Percentiles rank a stretch among this genome's conserved stretches.
phyloP scores from a whole-genome alignment of 1,139 yeast species.

The Yamadazyma diospyri region DNA sequence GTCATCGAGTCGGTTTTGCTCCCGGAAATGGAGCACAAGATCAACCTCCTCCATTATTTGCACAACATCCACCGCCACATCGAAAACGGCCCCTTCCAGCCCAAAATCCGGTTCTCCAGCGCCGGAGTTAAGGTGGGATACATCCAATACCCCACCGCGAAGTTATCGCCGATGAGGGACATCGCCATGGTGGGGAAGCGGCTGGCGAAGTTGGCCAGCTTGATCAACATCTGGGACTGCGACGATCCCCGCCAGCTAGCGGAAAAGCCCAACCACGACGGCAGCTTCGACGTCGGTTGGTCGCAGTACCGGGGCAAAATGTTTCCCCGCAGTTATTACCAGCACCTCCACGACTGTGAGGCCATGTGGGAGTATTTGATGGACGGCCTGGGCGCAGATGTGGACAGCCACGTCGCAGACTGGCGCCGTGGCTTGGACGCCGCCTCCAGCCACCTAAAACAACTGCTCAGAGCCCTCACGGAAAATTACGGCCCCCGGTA shows the following conservation, averaged over 20 bases:
- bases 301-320: conserved; percentile 29
- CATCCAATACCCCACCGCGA: conserved; percentile 25
- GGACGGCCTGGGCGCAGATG: conserved; percentile 4
- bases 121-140: conserved; percentile 34
- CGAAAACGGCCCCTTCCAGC: conserved; percentile 37
- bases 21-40: conserved; percentile 35
- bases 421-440: conserved; percentile 21
- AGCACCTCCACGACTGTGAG: conserved; percentile 19
- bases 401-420: neutral
- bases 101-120: conserved; percentile 25
- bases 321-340: conserved; percentile 27
- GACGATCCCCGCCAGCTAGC: conserved; percentile 10
- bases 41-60: conserved; percentile 28
- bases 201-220: conserved; percentile 23
- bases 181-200: conserved; percentile 32
- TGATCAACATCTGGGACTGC: conserved; percentile 28
- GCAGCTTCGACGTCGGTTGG: conserved; percentile 24
- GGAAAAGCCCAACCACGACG: conserved; percentile 18
- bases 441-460: conserved; percentile 19
- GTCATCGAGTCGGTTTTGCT: conserved; percentile 33
- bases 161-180: conserved; percentile 18
- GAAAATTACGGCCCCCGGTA: conserved; percentile 13
- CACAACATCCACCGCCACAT: conserved; percentile 19
- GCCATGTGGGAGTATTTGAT: conserved; percentile 34
- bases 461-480: conserved; percentile 14